Evolutionary conservation across 495 filamentous ascomycete genomes (phyloP).

Genomic region (Hyaloscypha bicolor): DNA sequence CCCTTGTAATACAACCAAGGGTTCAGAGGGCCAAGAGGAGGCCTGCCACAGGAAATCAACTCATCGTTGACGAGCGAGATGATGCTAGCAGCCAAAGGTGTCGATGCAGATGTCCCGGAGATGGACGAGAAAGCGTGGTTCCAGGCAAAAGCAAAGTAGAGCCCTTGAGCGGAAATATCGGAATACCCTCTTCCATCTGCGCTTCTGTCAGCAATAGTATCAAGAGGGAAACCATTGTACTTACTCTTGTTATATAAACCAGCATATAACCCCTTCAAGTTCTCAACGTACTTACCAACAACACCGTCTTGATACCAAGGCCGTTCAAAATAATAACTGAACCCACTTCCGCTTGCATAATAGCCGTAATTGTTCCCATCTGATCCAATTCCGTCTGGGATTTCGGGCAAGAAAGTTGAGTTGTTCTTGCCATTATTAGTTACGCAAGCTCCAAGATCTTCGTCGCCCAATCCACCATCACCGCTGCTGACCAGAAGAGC

Average conservation of each 20-base stretch:
- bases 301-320: constrained; percentile 65
- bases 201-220: constrained; percentile 29
- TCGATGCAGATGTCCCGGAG: constrained; percentile 41
- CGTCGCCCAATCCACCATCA: constrained; percentile 64
- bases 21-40: constrained; percentile 64
- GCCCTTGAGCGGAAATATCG: constrained; percentile 67
- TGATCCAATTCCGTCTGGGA: constrained; percentile 55
- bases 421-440: constrained; percentile 66
- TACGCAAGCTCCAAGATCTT: constrained; percentile 52
- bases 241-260: constrained; percentile 24
- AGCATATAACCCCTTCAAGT: constrained; percentile 24
- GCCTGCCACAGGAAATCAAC: constrained; percentile 54
- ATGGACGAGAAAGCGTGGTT: constrained; percentile 51
- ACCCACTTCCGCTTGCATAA: constrained; percentile 66
- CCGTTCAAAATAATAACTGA: constrained; percentile 66
- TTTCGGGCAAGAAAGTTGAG: constrained; percentile 65
- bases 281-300: constrained; percentile 56
- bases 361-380: constrained; percentile 40
- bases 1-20: constrained; percentile 63
- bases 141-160: constrained; percentile 53
- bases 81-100: constrained; percentile 44
- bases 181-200: constrained; percentile 68
- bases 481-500: constrained; percentile 72
- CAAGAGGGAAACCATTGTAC: neutral
- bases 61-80: constrained; percentile 66